A percentile compares a stretch with the other conserved stretches of the same genome.
Evolutionary conservation across 371 early-diverging fungal species (phyloP).

Genomic region (Sporodiniella umbellata): DNA sequence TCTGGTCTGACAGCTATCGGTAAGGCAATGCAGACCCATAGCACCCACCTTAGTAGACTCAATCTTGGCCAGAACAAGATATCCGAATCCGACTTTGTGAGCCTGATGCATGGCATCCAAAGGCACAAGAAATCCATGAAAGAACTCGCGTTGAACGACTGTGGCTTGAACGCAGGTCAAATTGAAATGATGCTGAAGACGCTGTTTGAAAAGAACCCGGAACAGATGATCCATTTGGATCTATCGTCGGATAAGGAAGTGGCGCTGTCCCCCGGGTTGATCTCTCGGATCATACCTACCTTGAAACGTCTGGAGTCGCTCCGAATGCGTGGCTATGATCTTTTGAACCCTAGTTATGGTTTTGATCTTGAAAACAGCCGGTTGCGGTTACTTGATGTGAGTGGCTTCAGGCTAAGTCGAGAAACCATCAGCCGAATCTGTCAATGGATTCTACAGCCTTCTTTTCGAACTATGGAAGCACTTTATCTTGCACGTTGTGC

Average conservation of each 20-base stretch:
- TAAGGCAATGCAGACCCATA: constrained; percentile 15
- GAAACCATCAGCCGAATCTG: constrained; percentile 14
- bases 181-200: constrained; percentile 26
- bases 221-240: constrained; percentile 14
- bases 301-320: constrained; percentile 22
- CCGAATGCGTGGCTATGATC: constrained; percentile 13
- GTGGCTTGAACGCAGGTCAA: constrained; percentile 19
- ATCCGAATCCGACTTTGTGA: constrained; percentile 19
- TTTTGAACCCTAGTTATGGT: constrained; percentile 4
- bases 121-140: constrained; percentile 22
- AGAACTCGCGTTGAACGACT: constrained; percentile 29
- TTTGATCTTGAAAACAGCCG: constrained; percentile 16
- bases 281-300: constrained; percentile 19
- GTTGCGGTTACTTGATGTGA: constrained; percentile 20
- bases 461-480: constrained; percentile 21
- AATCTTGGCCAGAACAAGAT: constrained; percentile 29
- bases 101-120: constrained; percentile 25
- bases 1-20: constrained; percentile 22
- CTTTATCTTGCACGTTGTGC: constrained; percentile 25
- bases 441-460: constrained; percentile 29
- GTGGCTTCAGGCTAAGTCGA: constrained; percentile 12
- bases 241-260: constrained; percentile 16
- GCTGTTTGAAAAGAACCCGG: constrained; percentile 10
- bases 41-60: constrained; percentile 21
- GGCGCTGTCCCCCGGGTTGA: constrained; percentile 10